Conservation (phyloP, 305 asterid genomes). For the Fraxinus sp. region DNA sequence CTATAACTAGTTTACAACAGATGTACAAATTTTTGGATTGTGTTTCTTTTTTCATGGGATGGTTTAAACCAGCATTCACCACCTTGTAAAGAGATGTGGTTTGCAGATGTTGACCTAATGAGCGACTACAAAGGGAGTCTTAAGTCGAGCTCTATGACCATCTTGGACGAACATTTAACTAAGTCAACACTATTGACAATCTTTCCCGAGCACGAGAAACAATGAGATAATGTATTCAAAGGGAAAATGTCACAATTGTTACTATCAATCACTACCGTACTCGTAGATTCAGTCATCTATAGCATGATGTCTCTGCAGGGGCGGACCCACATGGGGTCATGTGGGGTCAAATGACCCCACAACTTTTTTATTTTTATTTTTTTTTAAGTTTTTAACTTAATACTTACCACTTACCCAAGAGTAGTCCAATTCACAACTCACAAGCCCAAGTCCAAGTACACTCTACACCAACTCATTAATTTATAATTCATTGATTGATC, state of each 20-base stretch:
- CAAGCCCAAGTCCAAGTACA: too few species aligned
- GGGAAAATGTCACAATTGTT: background rate
- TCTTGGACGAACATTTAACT: background rate
- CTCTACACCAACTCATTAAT: too few species aligned
- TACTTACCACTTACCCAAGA: too few species aligned
- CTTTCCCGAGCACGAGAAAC: background rate
- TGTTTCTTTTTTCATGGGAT: background rate
- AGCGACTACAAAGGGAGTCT: background rate
- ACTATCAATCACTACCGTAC: background rate
- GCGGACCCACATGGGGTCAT: too few species aligned
- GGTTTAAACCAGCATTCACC: background rate
- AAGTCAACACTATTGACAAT: background rate
- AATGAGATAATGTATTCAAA: too few species aligned
- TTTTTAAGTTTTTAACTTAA: too few species aligned
- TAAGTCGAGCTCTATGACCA: background rate
- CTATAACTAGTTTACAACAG: background rate
- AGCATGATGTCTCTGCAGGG: background rate
- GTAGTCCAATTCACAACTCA: too few species aligned
- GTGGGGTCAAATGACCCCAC: too few species aligned
- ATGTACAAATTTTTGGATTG: background rate
- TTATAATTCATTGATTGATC: too few species aligned
- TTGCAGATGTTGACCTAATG: background rate
- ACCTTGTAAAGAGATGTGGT: background rate
- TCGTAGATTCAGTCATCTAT: background rate
- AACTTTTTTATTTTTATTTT: too few species aligned